Conservation (phyloP, 1,284 basidiomycete species). For the Neolentinus lepideus region DNA sequence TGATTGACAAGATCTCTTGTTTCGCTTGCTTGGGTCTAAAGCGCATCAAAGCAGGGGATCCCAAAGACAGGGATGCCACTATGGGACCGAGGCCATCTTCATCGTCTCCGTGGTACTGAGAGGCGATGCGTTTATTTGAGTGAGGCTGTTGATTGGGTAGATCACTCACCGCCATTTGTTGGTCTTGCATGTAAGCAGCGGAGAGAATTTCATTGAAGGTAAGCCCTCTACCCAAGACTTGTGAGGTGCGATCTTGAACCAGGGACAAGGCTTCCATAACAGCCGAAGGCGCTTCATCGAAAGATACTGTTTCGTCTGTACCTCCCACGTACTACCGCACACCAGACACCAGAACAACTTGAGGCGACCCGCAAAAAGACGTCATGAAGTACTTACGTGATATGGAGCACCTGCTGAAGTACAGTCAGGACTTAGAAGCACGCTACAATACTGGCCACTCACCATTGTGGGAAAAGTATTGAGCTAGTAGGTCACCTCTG, state of each 20-base stretch:
- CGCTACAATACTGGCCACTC: conserved; percentile 17
- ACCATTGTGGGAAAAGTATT: conserved; percentile 83
- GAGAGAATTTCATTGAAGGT: conserved; percentile 73
- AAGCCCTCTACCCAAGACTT: conserved; percentile 27
- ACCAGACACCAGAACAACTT: neutral
- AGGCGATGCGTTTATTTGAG: conserved; percentile 4
- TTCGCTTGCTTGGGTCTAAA: conserved; percentile 37
- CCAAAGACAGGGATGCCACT: conserved; percentile 68
- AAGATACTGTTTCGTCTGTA: conserved; percentile 61
- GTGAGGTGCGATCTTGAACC: conserved; percentile 43
- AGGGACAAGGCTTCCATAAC: conserved; percentile 48
- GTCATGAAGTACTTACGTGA: conserved; percentile 33
- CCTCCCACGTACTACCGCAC: conserved; percentile 61
- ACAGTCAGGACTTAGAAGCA: neutral
- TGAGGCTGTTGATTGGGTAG: neutral
- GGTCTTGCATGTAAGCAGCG: conserved; percentile 75
- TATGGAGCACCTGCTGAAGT: conserved; percentile 65
- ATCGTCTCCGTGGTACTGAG: conserved; percentile 69
- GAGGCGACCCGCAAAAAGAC: neutral
- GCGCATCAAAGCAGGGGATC: conserved; percentile 68
- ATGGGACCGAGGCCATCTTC: conserved; percentile 64
- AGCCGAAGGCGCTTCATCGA: conserved; percentile 45
- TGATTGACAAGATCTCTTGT: conserved; percentile 37
- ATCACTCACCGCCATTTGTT: conserved; percentile 67
- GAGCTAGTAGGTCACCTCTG: conserved; percentile 60